These are phyloP conservation scores for Geotrichum histeridarum DNA, from an alignment of 1,139 yeast species.

Conservation along the genomic window DNA sequence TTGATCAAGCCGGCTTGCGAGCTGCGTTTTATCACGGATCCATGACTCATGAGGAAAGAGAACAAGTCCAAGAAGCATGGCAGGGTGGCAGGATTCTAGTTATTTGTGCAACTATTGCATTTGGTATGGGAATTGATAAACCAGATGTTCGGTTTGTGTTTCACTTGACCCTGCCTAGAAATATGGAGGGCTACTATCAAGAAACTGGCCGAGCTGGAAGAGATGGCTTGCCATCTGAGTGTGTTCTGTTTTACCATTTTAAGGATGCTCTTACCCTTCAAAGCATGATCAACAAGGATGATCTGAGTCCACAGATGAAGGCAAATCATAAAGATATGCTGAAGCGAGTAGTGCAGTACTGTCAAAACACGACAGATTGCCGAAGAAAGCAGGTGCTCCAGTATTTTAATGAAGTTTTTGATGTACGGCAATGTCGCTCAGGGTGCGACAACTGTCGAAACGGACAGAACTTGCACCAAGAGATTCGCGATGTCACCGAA, in stretches of 20 bases:
- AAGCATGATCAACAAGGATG: slow-evolving; percentile 71
- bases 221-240: slow-evolving; percentile 77
- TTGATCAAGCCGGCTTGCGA: slow-evolving; percentile 55
- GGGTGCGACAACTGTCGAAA: slow-evolving; percentile 82
- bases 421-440: slow-evolving; percentile 58
- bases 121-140: slow-evolving; percentile 98
- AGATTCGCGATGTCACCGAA: slow-evolving; percentile 64
- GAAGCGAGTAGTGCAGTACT: slow-evolving; percentile 81
- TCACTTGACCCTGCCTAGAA: slow-evolving; percentile 84
- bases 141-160: slow-evolving; percentile 90
- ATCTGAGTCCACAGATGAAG: slow-evolving; percentile 55
- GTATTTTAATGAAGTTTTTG: slow-evolving; percentile 80
- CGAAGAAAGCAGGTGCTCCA: slow-evolving; percentile 82
- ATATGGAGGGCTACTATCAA: slow-evolving; percentile 92
- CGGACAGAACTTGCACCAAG: slow-evolving; percentile 43
- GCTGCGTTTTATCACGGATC: slow-evolving; percentile 92
- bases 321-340: slow-evolving; percentile 75
- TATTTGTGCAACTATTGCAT: slow-evolving; percentile 95
- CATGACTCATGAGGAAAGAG: slow-evolving; percentile 71
- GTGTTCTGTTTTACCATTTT: slow-evolving; percentile 75
- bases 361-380: slow-evolving; percentile 88
- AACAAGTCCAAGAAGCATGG: slow-evolving; percentile 71
- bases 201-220: slow-evolving; percentile 99
- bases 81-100: slow-evolving; percentile 65
- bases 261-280: slow-evolving; percentile 52